A percentile compares a stretch with the other conserved stretches of the same genome.
phyloP scores from a whole-genome alignment of 2,329 filamentous ascomycete species.

The Grosmannia huntii region DNA sequence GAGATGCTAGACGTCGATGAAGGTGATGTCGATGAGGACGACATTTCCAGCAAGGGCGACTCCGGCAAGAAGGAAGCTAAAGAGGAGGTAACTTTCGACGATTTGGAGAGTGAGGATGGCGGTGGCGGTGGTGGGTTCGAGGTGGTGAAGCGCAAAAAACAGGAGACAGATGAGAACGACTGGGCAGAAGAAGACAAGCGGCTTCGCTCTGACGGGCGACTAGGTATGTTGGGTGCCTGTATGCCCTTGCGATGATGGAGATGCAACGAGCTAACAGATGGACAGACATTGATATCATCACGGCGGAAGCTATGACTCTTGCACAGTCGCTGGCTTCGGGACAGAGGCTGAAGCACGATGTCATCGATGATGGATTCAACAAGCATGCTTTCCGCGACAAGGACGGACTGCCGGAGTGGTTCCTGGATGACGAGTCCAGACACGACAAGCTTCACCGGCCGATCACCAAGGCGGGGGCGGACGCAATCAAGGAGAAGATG shows the following conservation, averaged over 20 bases:
- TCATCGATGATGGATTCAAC: constrained; percentile 88
- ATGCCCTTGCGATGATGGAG: not conserved
- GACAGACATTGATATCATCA: constrained; percentile 91
- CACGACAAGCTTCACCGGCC: constrained; percentile 80
- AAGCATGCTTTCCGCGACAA: constrained; percentile 81
- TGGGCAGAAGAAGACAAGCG: constrained; percentile 58
- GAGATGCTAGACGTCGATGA: not conserved
- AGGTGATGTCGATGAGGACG: constrained; percentile 1
- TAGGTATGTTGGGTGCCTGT: constrained; percentile 28
- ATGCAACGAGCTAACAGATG: constrained; percentile 8
- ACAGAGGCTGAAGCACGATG: constrained; percentile 63
- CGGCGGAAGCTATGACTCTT: constrained; percentile 97
- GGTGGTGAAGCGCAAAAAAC: constrained; percentile 36
- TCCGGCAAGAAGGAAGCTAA: not conserved
- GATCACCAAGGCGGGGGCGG: constrained; percentile 80
- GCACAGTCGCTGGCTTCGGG: constrained; percentile 86
- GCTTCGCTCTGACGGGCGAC: constrained; percentile 47
- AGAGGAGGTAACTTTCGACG: constrained; percentile 3
- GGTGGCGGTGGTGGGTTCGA: constrained; percentile 39
- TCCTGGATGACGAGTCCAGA: constrained; percentile 77
- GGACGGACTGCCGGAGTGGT: constrained; percentile 94
- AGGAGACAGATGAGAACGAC: constrained; percentile 23
- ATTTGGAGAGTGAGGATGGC: constrained; percentile 18
- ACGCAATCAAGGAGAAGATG: constrained; percentile 87
- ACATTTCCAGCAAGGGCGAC: not conserved